A percentile compares a stretch with the other conserved stretches of the same genome.
phyloP scores from a whole-genome alignment of 305 asterid species.

The Lippia alba region DNA sequence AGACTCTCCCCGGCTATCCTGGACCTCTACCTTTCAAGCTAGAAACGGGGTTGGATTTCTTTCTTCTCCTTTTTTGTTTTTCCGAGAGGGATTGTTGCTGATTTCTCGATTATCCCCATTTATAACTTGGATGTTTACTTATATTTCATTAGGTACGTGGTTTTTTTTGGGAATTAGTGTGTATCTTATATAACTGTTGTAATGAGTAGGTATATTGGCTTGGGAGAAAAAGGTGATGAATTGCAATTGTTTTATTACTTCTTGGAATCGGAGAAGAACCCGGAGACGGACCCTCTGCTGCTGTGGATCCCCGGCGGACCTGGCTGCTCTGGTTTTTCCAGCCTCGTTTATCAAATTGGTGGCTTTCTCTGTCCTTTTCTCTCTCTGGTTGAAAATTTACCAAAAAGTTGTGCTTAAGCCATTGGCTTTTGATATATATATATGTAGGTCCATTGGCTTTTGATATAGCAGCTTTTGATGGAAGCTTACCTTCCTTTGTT shows the following conservation, averaged over 20 bases:
- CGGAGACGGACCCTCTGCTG: conserved; percentile 43
- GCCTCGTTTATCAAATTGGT: conserved; percentile 48
- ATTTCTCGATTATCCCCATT: not conserved
- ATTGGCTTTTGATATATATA: no score
- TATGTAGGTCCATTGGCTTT: conserved; percentile 51
- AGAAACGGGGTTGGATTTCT: conserved; percentile 41
- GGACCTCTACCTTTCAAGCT: conserved; percentile 46
- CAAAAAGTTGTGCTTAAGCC: no score
- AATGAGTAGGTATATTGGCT: conserved; percentile 35
- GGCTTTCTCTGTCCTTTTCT: not conserved
- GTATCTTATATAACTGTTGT: not conserved
- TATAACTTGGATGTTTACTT: no score
- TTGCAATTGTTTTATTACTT: conserved; percentile 47
- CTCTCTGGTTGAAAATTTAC: no score
- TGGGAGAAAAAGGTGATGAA: conserved; percentile 35
- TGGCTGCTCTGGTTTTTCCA: conserved; percentile 51
- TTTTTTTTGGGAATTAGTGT: no score
- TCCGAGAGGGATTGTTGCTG: not conserved
- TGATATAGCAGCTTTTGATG: conserved; percentile 40
- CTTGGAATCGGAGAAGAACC: conserved; percentile 44
- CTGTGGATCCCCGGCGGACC: conserved; percentile 55
- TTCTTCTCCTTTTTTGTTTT: not conserved
- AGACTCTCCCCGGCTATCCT: not conserved
- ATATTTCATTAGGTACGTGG: no score
- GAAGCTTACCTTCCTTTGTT: conserved; percentile 41